Base-by-base conservation (phyloP, 352 stramenopile species). In the Globisporangium polare region DNA sequence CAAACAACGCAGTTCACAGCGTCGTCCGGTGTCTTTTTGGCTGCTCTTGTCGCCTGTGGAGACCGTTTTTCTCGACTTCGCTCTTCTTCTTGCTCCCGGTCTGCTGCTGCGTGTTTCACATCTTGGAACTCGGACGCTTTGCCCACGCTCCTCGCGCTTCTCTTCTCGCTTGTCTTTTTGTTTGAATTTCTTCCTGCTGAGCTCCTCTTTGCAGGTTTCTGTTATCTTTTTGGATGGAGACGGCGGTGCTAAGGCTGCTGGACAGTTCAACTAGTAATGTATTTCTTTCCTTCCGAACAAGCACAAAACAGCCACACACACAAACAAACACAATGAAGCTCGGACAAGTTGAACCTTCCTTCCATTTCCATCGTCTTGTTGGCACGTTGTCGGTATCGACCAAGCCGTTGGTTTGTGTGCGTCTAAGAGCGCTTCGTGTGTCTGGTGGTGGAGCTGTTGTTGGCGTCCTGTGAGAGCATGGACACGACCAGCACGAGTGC, bases 181-280 rank as follows among this genome's bases (percentile, higher is more conserved):
- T 27, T 8, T 27, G 6, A 33, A 2, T 6, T 27, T 27, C 20
- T 12, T 27, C 7, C 5, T 50, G 41, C 18, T 47, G 29, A 33
- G 29, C 29, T 33, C 29, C 18, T 8, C 41, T 47, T 27, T 27
- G 43, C 43, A 50, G 4, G 20, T 50, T 50, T 50, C 43, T 50
- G 29, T 27, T 39, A 55, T 33, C 47, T 63, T 54, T 55, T 54
- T 54, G 47, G 45, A 22, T 56, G 57, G 50, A n/a, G 43, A 15
- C n/a, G 17, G 43, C 43, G 43, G 20, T 27, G n/a, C 20, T 24
- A 50, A 50, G 43, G 41, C 41, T 46, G 41, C 41, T 17, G 20
- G 54, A 56, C 45, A 63, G 57, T 56, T 63, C 57, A 59, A 65
- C 60, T 66, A 66, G 60, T 66, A 66, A 62, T 66, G 60, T 66